Evolutionary conservation across 306 rosid species (phyloP), one percentile per base, ranked within the genome.

Genomic region (Pterocarpus macrocarpus): DNA sequence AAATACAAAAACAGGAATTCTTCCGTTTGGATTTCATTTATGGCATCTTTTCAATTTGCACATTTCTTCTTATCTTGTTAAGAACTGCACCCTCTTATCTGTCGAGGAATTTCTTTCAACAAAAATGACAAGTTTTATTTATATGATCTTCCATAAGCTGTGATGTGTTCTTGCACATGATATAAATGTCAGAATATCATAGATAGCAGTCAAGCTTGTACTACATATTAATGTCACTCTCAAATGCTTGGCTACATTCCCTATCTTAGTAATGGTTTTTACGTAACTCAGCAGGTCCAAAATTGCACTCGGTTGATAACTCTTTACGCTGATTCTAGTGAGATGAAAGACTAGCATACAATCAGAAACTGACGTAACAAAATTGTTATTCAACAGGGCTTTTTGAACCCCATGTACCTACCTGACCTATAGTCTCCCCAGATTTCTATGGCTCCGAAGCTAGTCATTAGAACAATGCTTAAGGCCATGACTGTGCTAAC

Each of bases 341-440:
- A 52, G 68, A 11, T 5, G 13, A 34, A 71, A 53, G 63, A 64
- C 30, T 65, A 83, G 81, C 43, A 50, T 9, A 50, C 56, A 58
- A 30, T 12, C 4, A 50, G 34, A 43, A 80, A 68, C 70, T 43
- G 9, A 69, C 44, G 8, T 38, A 49, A 32, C 75, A 71, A 65
- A 79, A 66, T 65, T 50, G 62, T 47, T 53, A 30, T 80, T 80
- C 80, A 92, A 82, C 97, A 92, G 39, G 95, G 97, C 15, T 49
- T 69, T 80, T 89, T 94, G 86, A 92, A 94, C 4, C 98, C 98
- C 98, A 92, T 94, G 81, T 86, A 86, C 67, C 75, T 86, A 57
- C 98, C 97, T 53, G 97, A 84, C n/a, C 1, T 62, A 64, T 89
- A 87, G 57, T 85, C 88, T 5, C 89, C 89, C 91, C 91, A 89